Evolutionary conservation across 345 rosid species (phyloP), one percentile per base, ranked within the genome.

Genomic region (Citrus medica): DNA sequence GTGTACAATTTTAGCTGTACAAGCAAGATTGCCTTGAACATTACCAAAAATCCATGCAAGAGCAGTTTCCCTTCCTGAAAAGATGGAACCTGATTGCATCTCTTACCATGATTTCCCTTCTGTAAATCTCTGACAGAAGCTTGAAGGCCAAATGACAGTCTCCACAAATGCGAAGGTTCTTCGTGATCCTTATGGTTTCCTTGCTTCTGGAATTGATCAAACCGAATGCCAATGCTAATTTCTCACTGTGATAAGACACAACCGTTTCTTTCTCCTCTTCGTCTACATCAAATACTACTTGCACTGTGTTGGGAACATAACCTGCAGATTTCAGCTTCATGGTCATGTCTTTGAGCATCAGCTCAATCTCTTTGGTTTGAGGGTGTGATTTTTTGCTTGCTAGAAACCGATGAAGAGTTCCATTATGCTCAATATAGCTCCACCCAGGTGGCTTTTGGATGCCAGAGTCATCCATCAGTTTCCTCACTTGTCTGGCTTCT

Each of bases 81-180:
- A 79, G 88, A 77, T 87, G 88, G 76, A 87, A 87, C 74, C 90
- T 82, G 51, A 72, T 80, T 58, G 88, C 73, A 76, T 87, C 90
- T 73, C 88, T 83, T 24, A 87, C 84, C 48, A 87, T 67, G 67
- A 85, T 85, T 63, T 85, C 84, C 60, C 82, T 80, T 25, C 51
- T 5, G 60, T 83, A 83, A 51, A 83, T 69, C 71, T 80, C 78
- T 4, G 84, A 82, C 12, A 82, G 71, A 7, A 83, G 83, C 83
- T 85, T 87, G 65, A 85, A 79, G 13, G 84, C 81, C 9, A 79
- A 63, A 67, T 87, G 87, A 75, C 90, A 85, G 56, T 87, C 90
- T 37, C 67, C 82, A 12, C 90, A 87, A 46, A 84, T 83, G 22
- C 87, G 55, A 55, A 87, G 88, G 65, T 87, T 87, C 87, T 87